Evolutionary conservation across 345 rosid species (phyloP).

Genomic region (Stellera chamaejasme): DNA sequence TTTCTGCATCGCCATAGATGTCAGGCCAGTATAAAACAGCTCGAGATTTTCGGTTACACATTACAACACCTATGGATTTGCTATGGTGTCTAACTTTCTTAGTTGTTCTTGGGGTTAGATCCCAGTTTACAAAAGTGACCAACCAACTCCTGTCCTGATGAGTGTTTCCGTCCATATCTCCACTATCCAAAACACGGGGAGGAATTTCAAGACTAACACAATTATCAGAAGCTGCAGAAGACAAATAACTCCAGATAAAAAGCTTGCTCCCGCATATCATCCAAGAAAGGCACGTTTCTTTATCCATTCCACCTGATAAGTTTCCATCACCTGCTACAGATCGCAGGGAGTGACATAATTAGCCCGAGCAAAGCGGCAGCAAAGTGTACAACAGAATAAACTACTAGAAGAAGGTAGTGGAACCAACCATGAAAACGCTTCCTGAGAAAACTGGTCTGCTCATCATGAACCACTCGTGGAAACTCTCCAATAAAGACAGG

Average conservation of each 20-base stretch:
- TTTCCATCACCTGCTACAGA: conserved; percentile 37
- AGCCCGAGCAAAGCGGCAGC: conserved; percentile 2
- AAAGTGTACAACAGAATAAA: conserved; percentile 1
- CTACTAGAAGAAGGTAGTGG: conserved; percentile 4
- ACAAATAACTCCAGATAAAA: conserved; percentile 70
- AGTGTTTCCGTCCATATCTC: conserved; percentile 20
- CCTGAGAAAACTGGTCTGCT: conserved; percentile 38
- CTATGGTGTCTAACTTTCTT: conserved; percentile 28
- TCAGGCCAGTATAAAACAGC: conserved; percentile 73
- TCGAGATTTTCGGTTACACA: conserved; percentile 57
- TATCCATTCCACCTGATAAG: conserved; percentile 81
- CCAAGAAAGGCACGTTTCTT: conserved; percentile 68
- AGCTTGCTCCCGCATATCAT: conserved; percentile 53
- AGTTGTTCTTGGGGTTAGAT: conserved; percentile 20
- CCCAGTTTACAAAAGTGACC: conserved; percentile 63
- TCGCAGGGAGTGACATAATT: conserved; percentile 14
- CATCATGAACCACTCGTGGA: conserved; percentile 71
- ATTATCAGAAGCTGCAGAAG: conserved; percentile 37
- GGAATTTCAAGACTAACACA: conserved; percentile 65
- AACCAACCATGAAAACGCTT: conserved; percentile 53
- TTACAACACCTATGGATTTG: conserved; percentile 41
- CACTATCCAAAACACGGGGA: conserved; percentile 21
- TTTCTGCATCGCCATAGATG: conserved; percentile 37
- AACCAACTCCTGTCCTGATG: conserved; percentile 47
- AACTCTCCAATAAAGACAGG: conserved; percentile 91